Evolutionary conservation across 768 basidiomycete species (phyloP).

Genomic region (Boletellus sp.): DNA sequence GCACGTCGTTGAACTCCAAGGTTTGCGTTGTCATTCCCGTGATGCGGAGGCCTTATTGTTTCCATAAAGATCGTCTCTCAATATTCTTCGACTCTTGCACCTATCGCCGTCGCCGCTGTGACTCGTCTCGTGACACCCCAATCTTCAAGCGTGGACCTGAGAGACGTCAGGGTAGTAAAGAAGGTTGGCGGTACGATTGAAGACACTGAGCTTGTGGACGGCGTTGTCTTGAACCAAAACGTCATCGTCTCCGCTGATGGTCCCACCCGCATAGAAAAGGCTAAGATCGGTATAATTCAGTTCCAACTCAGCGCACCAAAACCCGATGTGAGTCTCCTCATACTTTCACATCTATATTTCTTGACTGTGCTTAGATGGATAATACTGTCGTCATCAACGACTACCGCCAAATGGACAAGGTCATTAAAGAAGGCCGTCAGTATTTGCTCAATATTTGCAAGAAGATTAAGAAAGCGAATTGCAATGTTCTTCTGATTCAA

Average conservation of each 20-base stretch:
- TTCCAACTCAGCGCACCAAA: conserved; percentile 98
- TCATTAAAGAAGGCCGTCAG: conserved; percentile 97
- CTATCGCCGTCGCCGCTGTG: conserved; percentile 96
- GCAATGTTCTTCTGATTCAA: conserved; percentile 98
- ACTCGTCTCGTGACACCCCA: conserved; percentile 84
- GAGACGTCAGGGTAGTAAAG: conserved; percentile 95
- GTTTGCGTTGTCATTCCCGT: conserved; percentile 35
- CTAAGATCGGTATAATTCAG: conserved; percentile 96
- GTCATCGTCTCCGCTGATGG: conserved; percentile 89
- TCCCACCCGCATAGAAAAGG: conserved; percentile 93
- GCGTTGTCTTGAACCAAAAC: conserved; percentile 96
- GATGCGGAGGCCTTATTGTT: conserved; percentile 7
- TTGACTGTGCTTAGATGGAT: conserved; percentile 72
- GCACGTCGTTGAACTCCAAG: conserved; percentile 95
- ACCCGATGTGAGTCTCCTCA: conserved; percentile 70
- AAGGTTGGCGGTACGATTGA: conserved; percentile 99
- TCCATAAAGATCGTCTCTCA: conserved; percentile 87
- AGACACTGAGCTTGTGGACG: conserved; percentile 95
- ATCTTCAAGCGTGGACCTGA: conserved; percentile 92
- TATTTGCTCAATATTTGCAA: conserved; percentile 98
- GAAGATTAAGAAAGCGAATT: conserved; percentile 99
- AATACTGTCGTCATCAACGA: conserved; percentile 99
- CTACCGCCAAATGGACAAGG: conserved; percentile 99
- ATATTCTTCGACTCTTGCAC: conserved; percentile 97
- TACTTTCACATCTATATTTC: background rate